These are phyloP conservation scores for Coemansia sp. DNA, from an alignment of 371 early-diverging fungal species.

Conservation along the genomic window DNA sequence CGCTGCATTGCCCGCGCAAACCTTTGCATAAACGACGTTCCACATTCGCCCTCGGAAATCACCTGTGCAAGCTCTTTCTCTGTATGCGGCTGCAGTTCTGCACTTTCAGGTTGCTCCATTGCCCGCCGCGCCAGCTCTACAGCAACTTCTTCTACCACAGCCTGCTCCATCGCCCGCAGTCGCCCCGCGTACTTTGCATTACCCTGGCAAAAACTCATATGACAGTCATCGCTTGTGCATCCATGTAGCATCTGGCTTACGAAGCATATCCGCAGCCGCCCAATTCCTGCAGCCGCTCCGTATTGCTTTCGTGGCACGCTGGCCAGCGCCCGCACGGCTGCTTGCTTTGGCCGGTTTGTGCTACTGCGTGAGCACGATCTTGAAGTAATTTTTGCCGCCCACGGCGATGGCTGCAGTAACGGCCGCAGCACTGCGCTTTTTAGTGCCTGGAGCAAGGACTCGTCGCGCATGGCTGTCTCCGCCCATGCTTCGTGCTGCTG, in stretches of 20 bases:
- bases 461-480: not conserved
- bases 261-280: not conserved
- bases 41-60: not conserved
- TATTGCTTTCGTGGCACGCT: not conserved
- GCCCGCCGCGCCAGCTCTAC: conserved; percentile 25
- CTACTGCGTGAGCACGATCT: not conserved
- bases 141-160: conserved; percentile 2
- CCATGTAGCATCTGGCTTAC: conserved; percentile 18
- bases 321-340: not conserved
- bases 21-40: conserved; percentile 2
- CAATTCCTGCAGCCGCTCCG: not conserved
- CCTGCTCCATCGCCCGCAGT: not conserved
- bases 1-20: conserved; percentile 12
- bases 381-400: not conserved
- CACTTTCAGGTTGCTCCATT: not conserved
- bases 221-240: conserved; percentile 6
- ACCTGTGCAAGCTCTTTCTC: not conserved
- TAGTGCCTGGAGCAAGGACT: conserved; percentile 1
- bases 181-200: conserved; percentile 13
- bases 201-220: conserved; percentile 17
- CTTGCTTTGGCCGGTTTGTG: not conserved
- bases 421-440: conserved; percentile 6
- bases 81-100: conserved; percentile 21
- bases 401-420: conserved; percentile 1
- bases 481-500: not conserved